These are phyloP conservation scores for Hansenula lynferdii DNA, from an alignment of 1,139 yeast genomes.

Conservation along the genomic window DNA sequence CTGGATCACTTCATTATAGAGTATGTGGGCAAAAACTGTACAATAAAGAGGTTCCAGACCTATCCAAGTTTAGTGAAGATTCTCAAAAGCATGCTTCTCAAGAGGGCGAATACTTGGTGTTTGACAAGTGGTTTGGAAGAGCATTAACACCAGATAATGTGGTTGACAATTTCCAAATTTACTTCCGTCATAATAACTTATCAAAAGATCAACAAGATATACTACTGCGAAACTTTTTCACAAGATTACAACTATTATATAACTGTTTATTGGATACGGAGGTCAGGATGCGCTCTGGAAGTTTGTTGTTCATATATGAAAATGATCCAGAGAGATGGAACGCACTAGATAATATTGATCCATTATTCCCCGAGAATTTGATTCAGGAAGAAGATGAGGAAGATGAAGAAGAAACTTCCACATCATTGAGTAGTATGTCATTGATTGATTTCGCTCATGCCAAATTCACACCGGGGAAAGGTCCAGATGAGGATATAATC, in stretches of 20 bases:
- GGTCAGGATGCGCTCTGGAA: conserved; percentile 66
- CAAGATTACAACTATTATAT: conserved; percentile 58
- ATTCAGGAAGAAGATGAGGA: conserved; percentile 27
- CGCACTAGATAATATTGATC: conserved; percentile 31
- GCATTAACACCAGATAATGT: conserved; percentile 41
- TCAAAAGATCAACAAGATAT: conserved; percentile 26
- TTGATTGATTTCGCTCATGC: conserved; percentile 94
- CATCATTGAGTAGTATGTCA: conserved; percentile 40
- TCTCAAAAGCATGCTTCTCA: conserved; percentile 22
- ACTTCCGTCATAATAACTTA: conserved; percentile 37
- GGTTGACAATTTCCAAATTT: conserved; percentile 44
- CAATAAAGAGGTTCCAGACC: conserved; percentile 18
- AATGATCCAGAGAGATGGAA: conserved; percentile 53
- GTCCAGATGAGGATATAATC: conserved; percentile 67
- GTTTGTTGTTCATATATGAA: conserved; percentile 72
- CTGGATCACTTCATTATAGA: conserved; percentile 69
- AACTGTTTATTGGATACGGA: conserved; percentile 60
- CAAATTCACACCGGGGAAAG: conserved; percentile 52
- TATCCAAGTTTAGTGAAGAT: conserved; percentile 4
- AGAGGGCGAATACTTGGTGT: conserved; percentile 38
- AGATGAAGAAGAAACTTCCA: conserved; percentile 23
- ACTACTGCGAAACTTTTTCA: conserved; percentile 39
- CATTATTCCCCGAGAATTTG: conserved; percentile 34
- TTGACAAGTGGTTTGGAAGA: conserved; percentile 73
- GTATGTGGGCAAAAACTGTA: conserved; percentile 84